Percentiles rank a stretch among this genome's conserved stretches.
Evolutionary conservation across 2,329 filamentous ascomycete genomes (phyloP).

Genomic region (Stachybotrys chartarum): DNA sequence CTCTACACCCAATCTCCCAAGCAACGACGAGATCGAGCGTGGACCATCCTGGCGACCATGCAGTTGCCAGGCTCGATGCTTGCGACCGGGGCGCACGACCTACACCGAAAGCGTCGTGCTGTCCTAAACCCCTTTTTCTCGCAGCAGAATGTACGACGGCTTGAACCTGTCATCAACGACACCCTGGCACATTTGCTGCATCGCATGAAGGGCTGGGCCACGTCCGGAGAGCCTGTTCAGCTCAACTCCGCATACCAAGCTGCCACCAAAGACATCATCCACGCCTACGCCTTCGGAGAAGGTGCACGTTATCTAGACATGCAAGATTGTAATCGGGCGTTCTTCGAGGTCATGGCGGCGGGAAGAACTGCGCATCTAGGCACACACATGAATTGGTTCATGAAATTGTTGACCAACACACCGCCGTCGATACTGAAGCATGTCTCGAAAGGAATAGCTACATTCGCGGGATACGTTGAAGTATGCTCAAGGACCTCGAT

Average conservation of each 20-base stretch:
- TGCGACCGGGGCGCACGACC: constrained; percentile 26
- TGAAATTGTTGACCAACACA: constrained; percentile 8
- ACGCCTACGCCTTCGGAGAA: constrained; percentile 11
- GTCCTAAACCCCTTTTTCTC: constrained; percentile 37
- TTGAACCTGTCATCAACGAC: constrained; percentile 27
- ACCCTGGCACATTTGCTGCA: constrained; percentile 19
- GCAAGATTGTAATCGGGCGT: constrained; percentile 18
- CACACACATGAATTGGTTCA: constrained; percentile 14
- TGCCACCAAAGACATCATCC: constrained; percentile 12
- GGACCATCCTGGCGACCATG: constrained; percentile 2
- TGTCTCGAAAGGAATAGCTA: constrained; percentile 7
- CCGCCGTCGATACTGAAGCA: constrained; percentile 12
- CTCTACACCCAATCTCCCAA: constrained; percentile 1
- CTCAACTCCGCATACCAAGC: constrained; percentile 6
- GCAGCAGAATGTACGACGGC: constrained; percentile 22
- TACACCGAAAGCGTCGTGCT: constrained; percentile 31
- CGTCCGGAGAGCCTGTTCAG: background rate
- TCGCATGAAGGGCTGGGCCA: constrained; percentile 9
- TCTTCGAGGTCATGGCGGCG: constrained; percentile 14
- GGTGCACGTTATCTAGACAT: constrained; percentile 18
- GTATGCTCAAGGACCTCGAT: background rate
- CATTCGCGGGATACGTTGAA: background rate
- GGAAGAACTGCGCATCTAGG: constrained; percentile 10
- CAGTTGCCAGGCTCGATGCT: constrained; percentile 5
- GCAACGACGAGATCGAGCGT: constrained; percentile 5